A percentile compares a stretch with the other conserved stretches of the same genome.
phyloP scores from a whole-genome alignment of 208 protist genomes.

The Endotrypanum monterogeii region DNA sequence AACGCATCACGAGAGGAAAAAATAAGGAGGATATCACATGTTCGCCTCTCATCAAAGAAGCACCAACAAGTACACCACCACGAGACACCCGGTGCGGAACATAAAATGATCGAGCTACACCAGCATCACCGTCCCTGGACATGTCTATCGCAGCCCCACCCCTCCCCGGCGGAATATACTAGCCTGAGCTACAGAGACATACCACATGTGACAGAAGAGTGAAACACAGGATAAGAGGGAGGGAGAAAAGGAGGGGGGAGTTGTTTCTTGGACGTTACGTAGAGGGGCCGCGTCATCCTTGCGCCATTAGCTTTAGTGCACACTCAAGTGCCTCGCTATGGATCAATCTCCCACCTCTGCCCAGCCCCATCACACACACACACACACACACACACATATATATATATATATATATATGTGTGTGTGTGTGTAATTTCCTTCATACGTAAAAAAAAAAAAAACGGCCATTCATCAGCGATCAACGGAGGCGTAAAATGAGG shows the following conservation, averaged over 20 bases:
- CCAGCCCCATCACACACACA: slow-evolving; percentile 1
- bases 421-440: no score
- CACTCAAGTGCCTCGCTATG: no score
- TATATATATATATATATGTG: no score
- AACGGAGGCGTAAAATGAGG: no score
- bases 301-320: no score
- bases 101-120: not conserved
- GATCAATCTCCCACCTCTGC: not conserved
- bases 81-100: not conserved
- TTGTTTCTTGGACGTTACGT: no score
- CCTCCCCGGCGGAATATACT: not conserved
- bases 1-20: not conserved
- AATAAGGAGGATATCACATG: not conserved
- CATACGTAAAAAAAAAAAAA: no score
- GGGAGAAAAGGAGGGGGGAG: not conserved
- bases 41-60: not conserved
- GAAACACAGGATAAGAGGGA: not conserved
- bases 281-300: no score
- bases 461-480: no score
- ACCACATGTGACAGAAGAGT: no score
- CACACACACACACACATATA: slow-evolving; percentile 8
- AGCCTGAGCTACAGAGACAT: no score
- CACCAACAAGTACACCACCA: not conserved
- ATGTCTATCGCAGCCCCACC: not conserved
- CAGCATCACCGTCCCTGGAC: not conserved